Evolutionary conservation across 202 grass and related monocot species (phyloP).

Genomic region (Carex arenaria): DNA sequence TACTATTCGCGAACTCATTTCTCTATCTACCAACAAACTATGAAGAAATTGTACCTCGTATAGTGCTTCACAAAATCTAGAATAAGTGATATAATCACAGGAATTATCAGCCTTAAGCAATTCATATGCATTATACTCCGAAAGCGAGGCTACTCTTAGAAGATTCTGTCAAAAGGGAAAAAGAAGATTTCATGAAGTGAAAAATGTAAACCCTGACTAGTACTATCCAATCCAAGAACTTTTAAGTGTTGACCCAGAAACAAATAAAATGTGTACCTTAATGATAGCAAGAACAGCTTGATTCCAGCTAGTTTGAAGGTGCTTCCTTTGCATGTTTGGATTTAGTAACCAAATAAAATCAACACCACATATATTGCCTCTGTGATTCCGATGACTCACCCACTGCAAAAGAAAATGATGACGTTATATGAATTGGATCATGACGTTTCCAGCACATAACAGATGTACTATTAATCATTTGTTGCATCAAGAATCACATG

Average conservation of each 20-base stretch:
- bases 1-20: not conserved
- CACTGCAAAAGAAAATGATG: slow-evolving; percentile 39
- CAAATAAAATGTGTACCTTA: slow-evolving; percentile 48
- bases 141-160: slow-evolving; percentile 50
- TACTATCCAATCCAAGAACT: not conserved
- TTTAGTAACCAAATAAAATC: slow-evolving; percentile 92
- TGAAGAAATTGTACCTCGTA: slow-evolving; percentile 47
- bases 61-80: slow-evolving; percentile 67
- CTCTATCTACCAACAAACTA: slow-evolving; percentile 1
- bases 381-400: slow-evolving; percentile 87
- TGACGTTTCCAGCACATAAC: not conserved
- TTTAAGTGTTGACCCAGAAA: not conserved
- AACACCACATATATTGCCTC: slow-evolving; percentile 80
- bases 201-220: slow-evolving; percentile 19
- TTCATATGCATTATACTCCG: slow-evolving; percentile 66
- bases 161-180: slow-evolving; percentile 50
- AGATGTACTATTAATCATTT: not conserved
- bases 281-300: slow-evolving; percentile 85
- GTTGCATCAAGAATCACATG: slow-evolving; percentile 3
- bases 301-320: slow-evolving; percentile 84
- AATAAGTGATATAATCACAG: slow-evolving; percentile 62
- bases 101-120: slow-evolving; percentile 62
- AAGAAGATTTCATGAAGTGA: slow-evolving; percentile 18
- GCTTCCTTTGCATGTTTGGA: slow-evolving; percentile 59
- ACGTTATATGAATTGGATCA: slow-evolving; percentile 22